Percentiles rank a stretch among this genome's conserved stretches.
phyloP scores from a whole-genome alignment of 495 filamentous ascomycete species.

The Evernia prunastri region DNA sequence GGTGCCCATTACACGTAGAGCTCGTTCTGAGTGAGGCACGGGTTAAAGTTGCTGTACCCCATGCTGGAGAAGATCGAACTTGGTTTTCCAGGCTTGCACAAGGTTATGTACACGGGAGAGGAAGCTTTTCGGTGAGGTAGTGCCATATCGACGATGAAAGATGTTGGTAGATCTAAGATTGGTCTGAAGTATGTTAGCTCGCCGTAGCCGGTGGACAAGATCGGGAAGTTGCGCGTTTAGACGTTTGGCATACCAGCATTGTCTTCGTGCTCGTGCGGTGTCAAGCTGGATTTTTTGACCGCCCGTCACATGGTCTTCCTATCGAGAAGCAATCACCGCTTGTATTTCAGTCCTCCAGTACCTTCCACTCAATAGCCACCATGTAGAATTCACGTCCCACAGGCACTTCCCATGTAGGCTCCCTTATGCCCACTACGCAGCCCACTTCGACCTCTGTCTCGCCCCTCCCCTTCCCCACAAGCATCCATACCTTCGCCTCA shows the following conservation, averaged over 20 bases:
- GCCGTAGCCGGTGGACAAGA: background rate
- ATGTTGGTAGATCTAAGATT: no score
- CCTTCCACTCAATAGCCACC: conserved; percentile 18
- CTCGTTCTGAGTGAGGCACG: no score
- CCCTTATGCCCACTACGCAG: conserved; percentile 8
- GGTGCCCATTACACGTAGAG: no score
- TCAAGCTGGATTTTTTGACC: background rate
- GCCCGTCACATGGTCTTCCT: background rate
- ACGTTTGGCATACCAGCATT: background rate
- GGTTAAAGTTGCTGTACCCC: no score
- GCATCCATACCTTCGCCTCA: conserved; percentile 11
- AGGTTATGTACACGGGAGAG: no score
- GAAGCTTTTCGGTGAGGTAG: no score
- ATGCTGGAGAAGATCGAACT: no score
- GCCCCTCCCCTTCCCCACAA: conserved; percentile 12
- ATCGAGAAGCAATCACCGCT: background rate
- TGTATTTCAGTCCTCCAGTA: conserved; percentile 3
- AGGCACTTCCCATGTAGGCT: conserved; percentile 12
- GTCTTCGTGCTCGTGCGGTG: background rate
- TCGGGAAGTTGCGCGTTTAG: background rate
- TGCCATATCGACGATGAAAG: no score
- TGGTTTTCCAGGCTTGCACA: no score
- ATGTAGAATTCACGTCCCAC: background rate
- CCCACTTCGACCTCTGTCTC: conserved; percentile 6
- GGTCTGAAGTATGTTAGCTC: background rate